Evolutionary conservation across 306 rosid species (phyloP).

Genomic region (apple (Malus domestica)): ASM211411v1 NC_041791.1:4459501-4460000

Average conservation of each 20-base stretch:
- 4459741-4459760: conserved; percentile 87
- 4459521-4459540: conserved; percentile 82
- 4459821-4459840: not conserved
- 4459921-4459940: not conserved
- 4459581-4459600: conserved; percentile 27
- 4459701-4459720: conserved; percentile 68
- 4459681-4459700: conserved; percentile 46
- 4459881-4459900: not conserved
- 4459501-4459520: conserved; percentile 53
- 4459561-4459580: conserved; percentile 89
- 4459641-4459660: not conserved
- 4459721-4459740: conserved; percentile 65
- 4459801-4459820: not conserved
- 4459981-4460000: not conserved
- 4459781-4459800: conserved; percentile 36
- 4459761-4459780: conserved; percentile 97
- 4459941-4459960: not conserved
- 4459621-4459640: not conserved
- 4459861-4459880: not conserved
- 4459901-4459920: not conserved
- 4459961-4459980: not conserved
- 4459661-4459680: not conserved
- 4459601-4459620: not conserved
- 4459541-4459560: conserved; percentile 90
- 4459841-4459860: not conserved